Evolutionary conservation across 495 filamentous ascomycete species (phyloP).

Genomic region (Penicillium samsonianum): DNA sequence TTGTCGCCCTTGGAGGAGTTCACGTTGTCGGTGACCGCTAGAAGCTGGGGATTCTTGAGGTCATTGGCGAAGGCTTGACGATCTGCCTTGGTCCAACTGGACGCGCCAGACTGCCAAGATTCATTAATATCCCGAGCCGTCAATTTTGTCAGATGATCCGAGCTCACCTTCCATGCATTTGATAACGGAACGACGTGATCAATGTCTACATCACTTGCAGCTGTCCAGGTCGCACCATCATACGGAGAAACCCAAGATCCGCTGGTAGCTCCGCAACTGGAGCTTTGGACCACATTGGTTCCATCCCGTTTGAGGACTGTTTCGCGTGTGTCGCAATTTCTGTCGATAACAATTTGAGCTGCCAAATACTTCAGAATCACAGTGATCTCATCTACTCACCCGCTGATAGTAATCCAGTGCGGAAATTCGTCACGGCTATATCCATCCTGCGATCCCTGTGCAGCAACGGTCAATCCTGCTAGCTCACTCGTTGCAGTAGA

Average conservation of each 20-base stretch:
- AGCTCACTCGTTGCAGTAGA: conserved; percentile 56
- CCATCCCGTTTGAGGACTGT: conserved; percentile 70
- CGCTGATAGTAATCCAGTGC: conserved; percentile 61
- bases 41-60: conserved; percentile 65
- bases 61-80: conserved; percentile 73
- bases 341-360: conserved; percentile 20
- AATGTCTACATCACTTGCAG: conserved; percentile 66
- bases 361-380: background rate
- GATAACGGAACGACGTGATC: conserved; percentile 75
- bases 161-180: conserved; percentile 68
- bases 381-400: conserved; percentile 10
- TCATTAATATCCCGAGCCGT: background rate
- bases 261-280: conserved; percentile 55
- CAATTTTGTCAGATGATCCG: background rate
- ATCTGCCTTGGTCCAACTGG: conserved; percentile 58
- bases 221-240: conserved; percentile 69
- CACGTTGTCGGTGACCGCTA: conserved; percentile 73
- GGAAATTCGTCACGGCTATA: conserved; percentile 68
- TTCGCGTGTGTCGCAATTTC: conserved; percentile 66
- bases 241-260: conserved; percentile 68
- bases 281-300: conserved; percentile 49
- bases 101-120: conserved; percentile 41
- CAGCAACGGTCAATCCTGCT: conserved; percentile 52
- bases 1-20: conserved; percentile 70
- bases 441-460: conserved; percentile 50